phyloP scores from a whole-genome alignment of 2,329 filamentous ascomycete genomes.

The Pseudocercospora vitis region DNA sequence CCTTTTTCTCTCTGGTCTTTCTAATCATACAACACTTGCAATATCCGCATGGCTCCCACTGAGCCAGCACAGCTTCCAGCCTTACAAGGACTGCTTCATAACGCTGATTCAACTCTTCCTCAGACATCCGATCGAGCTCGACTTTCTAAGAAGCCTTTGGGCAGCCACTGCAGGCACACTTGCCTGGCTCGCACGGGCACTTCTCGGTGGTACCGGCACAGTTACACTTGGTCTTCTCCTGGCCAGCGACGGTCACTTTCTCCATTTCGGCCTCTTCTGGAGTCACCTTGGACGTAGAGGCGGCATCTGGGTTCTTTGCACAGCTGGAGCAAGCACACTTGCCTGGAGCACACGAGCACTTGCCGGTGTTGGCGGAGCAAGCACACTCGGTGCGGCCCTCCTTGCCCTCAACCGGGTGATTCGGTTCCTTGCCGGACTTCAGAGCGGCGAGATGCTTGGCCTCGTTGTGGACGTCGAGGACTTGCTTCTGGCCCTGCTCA shows the following conservation, averaged over 20 bases:
- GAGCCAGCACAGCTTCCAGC: not conserved
- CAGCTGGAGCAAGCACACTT: slow-evolving; percentile 50
- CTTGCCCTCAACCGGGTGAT: slow-evolving; percentile 45
- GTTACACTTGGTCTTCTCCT: slow-evolving; percentile 53
- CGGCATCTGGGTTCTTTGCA: slow-evolving; percentile 46
- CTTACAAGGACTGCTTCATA: not conserved
- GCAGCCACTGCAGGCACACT: slow-evolving; percentile 51
- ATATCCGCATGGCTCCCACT: not conserved
- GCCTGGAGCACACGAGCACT: slow-evolving; percentile 48
- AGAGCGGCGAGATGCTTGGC: slow-evolving; percentile 83
- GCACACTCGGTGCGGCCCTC: slow-evolving; percentile 48
- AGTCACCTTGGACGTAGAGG: slow-evolving; percentile 26
- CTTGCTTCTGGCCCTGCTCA: slow-evolving; percentile 78
- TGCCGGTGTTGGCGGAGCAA: slow-evolving; percentile 44
- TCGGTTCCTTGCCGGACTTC: slow-evolving; percentile 61
- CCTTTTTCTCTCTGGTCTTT: not conserved
- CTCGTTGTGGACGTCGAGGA: slow-evolving; percentile 90
- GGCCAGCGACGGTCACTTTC: slow-evolving; percentile 53
- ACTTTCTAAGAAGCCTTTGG: slow-evolving; percentile 41
- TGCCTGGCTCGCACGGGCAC: slow-evolving; percentile 50
- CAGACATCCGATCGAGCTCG: not conserved
- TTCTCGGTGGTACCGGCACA: slow-evolving; percentile 47
- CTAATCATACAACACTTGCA: not conserved
- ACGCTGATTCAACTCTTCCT: not conserved
- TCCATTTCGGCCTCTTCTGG: slow-evolving; percentile 41